These are phyloP conservation scores for Dunaliella sp. DNA, from an alignment of 139 green algal species.

Conservation along the genomic window DNA sequence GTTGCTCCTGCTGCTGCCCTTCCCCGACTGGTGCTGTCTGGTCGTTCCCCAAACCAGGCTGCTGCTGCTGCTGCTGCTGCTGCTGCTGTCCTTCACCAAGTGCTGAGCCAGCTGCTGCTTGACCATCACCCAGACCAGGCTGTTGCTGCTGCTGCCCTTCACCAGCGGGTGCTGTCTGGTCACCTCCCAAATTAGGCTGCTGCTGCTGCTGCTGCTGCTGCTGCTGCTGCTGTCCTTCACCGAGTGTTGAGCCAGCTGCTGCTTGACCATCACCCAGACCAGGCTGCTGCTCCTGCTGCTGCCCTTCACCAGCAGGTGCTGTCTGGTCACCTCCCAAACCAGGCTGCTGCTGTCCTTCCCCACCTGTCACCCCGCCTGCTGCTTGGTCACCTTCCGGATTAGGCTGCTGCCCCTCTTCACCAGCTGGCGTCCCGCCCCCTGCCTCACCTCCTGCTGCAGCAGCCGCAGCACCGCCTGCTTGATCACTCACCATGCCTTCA, in stretches of 20 bases:
- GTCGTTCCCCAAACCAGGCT: background rate
- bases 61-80: background rate
- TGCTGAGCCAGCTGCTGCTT: background rate
- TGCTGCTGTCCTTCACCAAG: background rate
- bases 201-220: background rate
- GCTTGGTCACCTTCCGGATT: background rate
- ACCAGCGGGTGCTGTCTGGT: background rate
- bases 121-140: too few relatives aligned
- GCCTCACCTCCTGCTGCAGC: background rate
- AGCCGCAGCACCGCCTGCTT: background rate
- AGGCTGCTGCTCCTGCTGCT: background rate
- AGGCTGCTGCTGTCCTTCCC: background rate
- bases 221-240: background rate
- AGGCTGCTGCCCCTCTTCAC: background rate
- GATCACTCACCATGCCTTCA: background rate
- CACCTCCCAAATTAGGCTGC: background rate
- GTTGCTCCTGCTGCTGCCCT: background rate
- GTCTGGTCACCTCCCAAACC: background rate
- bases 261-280: too few relatives aligned
- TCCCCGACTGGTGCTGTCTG: background rate
- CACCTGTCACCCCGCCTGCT: background rate
- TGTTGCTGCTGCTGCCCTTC: background rate
- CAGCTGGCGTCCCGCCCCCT: background rate
- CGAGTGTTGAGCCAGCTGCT: background rate
- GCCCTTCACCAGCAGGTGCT: background rate